Base-by-base conservation (phyloP, 139 green algal species). In the Desmodesmus armatus region DNA sequence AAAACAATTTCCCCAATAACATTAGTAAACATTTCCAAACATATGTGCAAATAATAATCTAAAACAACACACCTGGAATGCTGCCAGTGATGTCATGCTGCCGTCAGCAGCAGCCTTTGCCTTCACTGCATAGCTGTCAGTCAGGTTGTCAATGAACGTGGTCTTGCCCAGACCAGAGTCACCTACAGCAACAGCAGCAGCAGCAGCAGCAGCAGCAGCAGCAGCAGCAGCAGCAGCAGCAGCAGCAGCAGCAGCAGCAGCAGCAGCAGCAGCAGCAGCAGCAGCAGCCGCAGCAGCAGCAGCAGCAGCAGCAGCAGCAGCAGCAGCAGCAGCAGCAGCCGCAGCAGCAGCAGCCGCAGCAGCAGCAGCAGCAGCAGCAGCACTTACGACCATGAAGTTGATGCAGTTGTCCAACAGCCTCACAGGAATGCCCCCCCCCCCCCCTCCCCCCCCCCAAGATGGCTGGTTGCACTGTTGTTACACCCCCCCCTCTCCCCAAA, bases 81-180 rank as follows among this genome's bases (percentile, higher is more conserved):
- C 49, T 69, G 77, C 47, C 41, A 88, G 49, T 47, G 77, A 79
- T 62, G 72, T 71, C 19, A 25, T 55, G 62, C 78, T 75, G 35
- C 78, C 78, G 41, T 84, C 78, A n/a, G 62, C 39, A n/a, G 29
- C 40, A 70, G 40, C 3, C 44, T 44, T 35, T 37, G n/a, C 3
- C 23, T 21, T 5, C 15, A 37, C 49, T n/a, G 44, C n/a, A 39
- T 76, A 82, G 78, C 43, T 74, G 51, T n/a, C 63, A 44, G 82
- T 69, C 51, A 83, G 65, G 66, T 88, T 88, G 9, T 80, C n/a
- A 51, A 89, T 89, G 78, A 89, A 89, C 17, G 85, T 89, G 41
- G 85, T 89, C 62, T 89, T 89, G 53, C 85, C 85, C 6, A 89
- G 79, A 23, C 85, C 85, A 43, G 35, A 71, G 51, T 87, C 85